A percentile compares a stretch with the other conserved stretches of the same genome.
Conservation (phyloP, 2,329 filamentous ascomycete species). For the Colletotrichum sp. region DNA sequence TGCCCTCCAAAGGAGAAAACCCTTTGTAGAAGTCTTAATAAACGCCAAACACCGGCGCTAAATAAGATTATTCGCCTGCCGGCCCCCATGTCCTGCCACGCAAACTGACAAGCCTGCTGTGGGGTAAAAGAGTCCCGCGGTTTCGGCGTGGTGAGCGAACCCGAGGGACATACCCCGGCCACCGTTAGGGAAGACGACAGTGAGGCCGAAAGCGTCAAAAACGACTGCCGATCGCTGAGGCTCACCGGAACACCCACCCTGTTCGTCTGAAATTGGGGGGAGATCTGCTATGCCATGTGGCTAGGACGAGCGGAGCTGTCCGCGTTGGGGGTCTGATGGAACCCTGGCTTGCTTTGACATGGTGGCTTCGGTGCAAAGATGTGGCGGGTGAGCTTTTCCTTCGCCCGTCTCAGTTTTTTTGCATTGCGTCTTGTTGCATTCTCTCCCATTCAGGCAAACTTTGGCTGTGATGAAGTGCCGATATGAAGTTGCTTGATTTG, state of each 20-base stretch:
- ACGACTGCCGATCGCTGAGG: neutral
- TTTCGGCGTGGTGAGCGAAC: neutral
- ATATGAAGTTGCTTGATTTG: neutral
- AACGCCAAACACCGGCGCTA: neutral
- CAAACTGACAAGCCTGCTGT: neutral
- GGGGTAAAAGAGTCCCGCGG: neutral
- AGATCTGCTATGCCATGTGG: neutral
- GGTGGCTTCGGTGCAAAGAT: neutral
- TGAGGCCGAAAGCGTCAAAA: neutral
- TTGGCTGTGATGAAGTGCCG: neutral
- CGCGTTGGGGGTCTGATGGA: neutral
- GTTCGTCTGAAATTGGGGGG: neutral
- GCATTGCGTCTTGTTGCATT: neutral
- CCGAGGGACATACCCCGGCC: neutral
- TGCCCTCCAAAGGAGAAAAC: neutral
- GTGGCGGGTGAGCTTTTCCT: neutral
- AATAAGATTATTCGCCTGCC: neutral
- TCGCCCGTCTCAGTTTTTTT: neutral
- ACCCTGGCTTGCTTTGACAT: neutral
- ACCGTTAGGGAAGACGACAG: neutral
- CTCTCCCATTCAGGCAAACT: accelerated
- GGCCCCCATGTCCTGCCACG: neutral
- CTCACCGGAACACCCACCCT: neutral
- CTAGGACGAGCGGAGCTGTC: neutral
- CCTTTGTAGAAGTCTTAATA: neutral